phyloP scores from a whole-genome alignment of 225 moss, liverwort and hornwort genomes.

The Marchantia paleacea region DNA sequence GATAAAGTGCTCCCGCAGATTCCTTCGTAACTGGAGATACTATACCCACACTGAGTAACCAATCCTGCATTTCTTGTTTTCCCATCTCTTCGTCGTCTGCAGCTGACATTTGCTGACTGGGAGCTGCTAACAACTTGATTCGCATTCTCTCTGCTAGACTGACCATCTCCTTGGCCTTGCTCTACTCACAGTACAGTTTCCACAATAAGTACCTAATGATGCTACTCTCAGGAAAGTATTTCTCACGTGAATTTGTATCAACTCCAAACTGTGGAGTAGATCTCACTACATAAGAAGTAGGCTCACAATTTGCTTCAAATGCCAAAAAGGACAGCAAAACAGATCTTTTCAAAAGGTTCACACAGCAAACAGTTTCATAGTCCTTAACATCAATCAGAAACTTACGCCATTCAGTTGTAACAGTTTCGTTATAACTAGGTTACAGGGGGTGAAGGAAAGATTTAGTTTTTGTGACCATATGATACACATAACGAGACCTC shows the following conservation, averaged over 20 bases:
- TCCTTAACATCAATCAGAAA: no score
- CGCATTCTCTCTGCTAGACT: constrained; percentile 91
- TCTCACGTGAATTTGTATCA: not conserved
- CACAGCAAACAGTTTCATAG: no score
- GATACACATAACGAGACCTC: no score
- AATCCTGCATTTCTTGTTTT: constrained; percentile 98
- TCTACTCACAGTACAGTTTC: constrained; percentile 32
- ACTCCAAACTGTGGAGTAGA: not conserved
- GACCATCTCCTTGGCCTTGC: constrained; percentile 98
- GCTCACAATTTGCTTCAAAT: not conserved
- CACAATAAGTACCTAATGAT: not conserved
- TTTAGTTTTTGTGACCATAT: no score
- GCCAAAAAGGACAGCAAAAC: not conserved
- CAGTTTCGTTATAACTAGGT: no score
- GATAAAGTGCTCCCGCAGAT: constrained; percentile 97
- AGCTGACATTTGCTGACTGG: constrained; percentile 38
- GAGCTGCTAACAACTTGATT: constrained; percentile 69
- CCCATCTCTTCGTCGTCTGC: constrained; percentile 86
- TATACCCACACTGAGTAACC: constrained; percentile 99
- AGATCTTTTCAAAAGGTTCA: not conserved
- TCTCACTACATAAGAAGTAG: not conserved
- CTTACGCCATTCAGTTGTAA: no score
- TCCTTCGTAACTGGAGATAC: constrained; percentile 95
- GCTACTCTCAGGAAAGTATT: not conserved
- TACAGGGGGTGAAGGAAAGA: no score